Conservation (phyloP, 768 basidiomycete species). For the Tephrocybe sp. region DNA sequence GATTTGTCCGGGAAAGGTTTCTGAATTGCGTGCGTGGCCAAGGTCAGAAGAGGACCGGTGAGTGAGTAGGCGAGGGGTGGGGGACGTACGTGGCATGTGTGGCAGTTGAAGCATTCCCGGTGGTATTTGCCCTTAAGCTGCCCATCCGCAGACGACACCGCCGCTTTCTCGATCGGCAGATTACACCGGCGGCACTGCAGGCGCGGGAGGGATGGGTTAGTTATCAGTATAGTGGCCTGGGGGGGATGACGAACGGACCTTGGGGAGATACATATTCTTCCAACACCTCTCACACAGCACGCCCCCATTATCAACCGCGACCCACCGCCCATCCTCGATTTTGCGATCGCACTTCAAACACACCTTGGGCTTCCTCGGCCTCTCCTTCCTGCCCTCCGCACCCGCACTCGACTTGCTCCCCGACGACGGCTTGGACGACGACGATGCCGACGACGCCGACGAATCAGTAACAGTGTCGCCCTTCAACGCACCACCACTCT, state of each 20-base stretch:
- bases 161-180: slow-evolving; percentile 85
- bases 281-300: slow-evolving; percentile 90
- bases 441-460: too few species aligned
- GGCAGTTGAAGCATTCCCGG: slow-evolving; percentile 87
- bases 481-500: slow-evolving; percentile 20
- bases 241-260: slow-evolving; percentile 41
- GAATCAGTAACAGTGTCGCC: slow-evolving; percentile 33
- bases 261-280: slow-evolving; percentile 96
- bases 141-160: slow-evolving; percentile 88
- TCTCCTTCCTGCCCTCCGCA: slow-evolving; percentile 25
- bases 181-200: slow-evolving; percentile 93
- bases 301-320: slow-evolving; percentile 69
- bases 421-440: slow-evolving; percentile 47
- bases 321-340: slow-evolving; percentile 84
- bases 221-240: too few species aligned
- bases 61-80: too few species aligned
- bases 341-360: slow-evolving; percentile 70
- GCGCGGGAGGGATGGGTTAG: too few species aligned
- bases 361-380: slow-evolving; percentile 35
- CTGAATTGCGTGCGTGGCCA: slow-evolving; percentile 31
- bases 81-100: slow-evolving; percentile 64
- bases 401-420: slow-evolving; percentile 52
- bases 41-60: slow-evolving; percentile 1
- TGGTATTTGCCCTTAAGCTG: slow-evolving; percentile 97
- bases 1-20: slow-evolving; percentile 89